Percentiles rank a stretch among this genome's conserved stretches.
Conservation (phyloP, 768 basidiomycete species). For the Boletus pseudo-olivaceus region DNA sequence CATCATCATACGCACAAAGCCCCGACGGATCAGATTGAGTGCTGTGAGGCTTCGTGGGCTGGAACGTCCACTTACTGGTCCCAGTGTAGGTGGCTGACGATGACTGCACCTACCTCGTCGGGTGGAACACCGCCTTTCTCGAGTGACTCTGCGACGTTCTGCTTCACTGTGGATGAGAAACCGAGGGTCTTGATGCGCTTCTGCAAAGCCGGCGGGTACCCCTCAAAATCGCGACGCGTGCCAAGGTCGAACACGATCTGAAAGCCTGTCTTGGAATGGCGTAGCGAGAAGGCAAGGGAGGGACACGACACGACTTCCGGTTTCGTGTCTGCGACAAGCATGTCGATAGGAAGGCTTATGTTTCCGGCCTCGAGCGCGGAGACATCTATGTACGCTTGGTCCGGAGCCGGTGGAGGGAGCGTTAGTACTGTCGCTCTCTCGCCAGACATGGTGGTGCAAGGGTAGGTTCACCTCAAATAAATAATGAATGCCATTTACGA, state of each 20-base stretch:
- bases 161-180: slow-evolving; percentile 13
- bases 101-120: slow-evolving; percentile 41
- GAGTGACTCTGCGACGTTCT: slow-evolving; percentile 48
- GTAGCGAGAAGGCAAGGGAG: slow-evolving; percentile 50
- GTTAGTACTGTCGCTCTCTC: slow-evolving; percentile 3
- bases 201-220: slow-evolving; percentile 35
- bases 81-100: slow-evolving; percentile 53
- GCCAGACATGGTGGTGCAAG: background rate
- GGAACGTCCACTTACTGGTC: slow-evolving; percentile 34
- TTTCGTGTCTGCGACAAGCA: slow-evolving; percentile 35
- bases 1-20: background rate
- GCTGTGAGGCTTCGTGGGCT: background rate
- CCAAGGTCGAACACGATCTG: slow-evolving; percentile 57
- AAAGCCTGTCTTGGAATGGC: slow-evolving; percentile 40
- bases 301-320: slow-evolving; percentile 35
- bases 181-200: slow-evolving; percentile 10
- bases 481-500: no score
- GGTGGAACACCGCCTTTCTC: slow-evolving; percentile 46
- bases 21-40: background rate
- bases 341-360: slow-evolving; percentile 37
- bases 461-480: background rate
- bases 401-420: slow-evolving; percentile 12
- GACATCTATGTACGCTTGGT: slow-evolving; percentile 51
- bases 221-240: slow-evolving; percentile 45
- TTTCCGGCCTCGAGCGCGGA: slow-evolving; percentile 55